Conservation (phyloP, 352 stramenopile species). For the Peronospora tabacina region DNA sequence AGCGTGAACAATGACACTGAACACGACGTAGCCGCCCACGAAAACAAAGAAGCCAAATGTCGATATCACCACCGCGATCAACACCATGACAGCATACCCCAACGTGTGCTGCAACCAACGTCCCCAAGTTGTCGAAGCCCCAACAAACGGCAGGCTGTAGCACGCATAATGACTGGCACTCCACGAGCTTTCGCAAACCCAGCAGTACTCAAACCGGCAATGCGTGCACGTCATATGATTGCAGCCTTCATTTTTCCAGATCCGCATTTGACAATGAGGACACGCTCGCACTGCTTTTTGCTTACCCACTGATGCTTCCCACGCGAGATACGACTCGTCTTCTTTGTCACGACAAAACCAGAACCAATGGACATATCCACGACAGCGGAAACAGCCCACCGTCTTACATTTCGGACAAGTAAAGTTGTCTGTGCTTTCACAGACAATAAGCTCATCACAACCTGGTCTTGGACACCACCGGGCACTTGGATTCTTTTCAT, state of each 20-base stretch:
- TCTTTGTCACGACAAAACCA: conserved; percentile 42
- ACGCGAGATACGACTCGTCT: conserved; percentile 49
- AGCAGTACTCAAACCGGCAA: conserved; percentile 62
- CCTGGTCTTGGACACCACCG: conserved; percentile 51
- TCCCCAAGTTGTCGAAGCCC: conserved; percentile 24
- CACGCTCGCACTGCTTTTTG: conserved; percentile 45
- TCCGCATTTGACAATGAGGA: conserved; percentile 55
- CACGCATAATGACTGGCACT: conserved; percentile 60
- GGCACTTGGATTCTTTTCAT: conserved; percentile 68
- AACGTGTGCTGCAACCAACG: conserved; percentile 36
- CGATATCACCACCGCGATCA: conserved; percentile 47
- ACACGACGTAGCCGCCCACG: conserved; percentile 36
- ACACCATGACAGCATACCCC: conserved; percentile 39
- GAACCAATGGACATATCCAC: conserved; percentile 44
- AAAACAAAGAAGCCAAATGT: conserved; percentile 52
- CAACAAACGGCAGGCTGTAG: conserved; percentile 52
- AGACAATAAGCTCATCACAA: conserved; percentile 64
- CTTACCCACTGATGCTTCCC: conserved; percentile 54
- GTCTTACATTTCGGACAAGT: conserved; percentile 52
- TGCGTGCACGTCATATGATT: conserved; percentile 72
- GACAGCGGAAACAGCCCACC: conserved; percentile 55
- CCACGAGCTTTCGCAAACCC: conserved; percentile 54
- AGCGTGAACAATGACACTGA: conserved; percentile 19
- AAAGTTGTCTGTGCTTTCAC: conserved; percentile 39
- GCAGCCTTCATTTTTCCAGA: conserved; percentile 69